Base-by-base conservation (phyloP, 805 yeast genomes). In the Danielozyma ontarioensis region DNA sequence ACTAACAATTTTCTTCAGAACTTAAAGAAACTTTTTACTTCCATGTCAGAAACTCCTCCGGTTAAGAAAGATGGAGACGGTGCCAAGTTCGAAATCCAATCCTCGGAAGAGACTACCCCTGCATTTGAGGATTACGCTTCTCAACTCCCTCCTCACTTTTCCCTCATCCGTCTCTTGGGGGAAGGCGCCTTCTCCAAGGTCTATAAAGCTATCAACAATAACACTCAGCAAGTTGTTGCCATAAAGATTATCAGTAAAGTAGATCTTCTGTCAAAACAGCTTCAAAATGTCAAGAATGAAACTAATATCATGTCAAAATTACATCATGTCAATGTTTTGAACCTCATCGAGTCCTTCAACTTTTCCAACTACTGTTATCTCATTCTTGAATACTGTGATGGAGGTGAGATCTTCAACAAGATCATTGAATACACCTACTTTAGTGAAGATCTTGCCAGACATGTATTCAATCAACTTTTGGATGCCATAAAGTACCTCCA, bases 181-280 rank as follows among this genome's bases (percentile, higher is more conserved):
- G 89, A 83, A 51, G 97, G 97, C 6, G 97, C 97, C 0, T 89
- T 90, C 53, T 85, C 95, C 3, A 71, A 75, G 10, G 97, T 90
- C 4, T 85, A 78, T 62, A 78, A 74, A 51, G 95, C 94, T 0
- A 51, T 64, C 12, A 80, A 80, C 45, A 44, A 44, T 8, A 52
- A 66, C 4, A 55, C 60, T 21, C 55, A 70, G 31, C 57, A 60
- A 24, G 37, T 46, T 5, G 80, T 85, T 12, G 96, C 96, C 10
- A 74, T 86, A 48, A 86, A 86, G 50, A 74, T 84, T 37, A 83
- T 87, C 28, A 70, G 75, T 45, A 86, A 86, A 52, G 57, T 59
- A 28, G 68, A 70, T 33, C 63, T 81, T 68, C 62, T 68, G 32
- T 37, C 50, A 16, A 72, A 72, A 29, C 81, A 76, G 44, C 60